Evolutionary conservation across 2,329 filamentous ascomycete genomes (phyloP), one percentile per base, ranked within the genome.

Genomic region (Exophiala oligosperma): DNA sequence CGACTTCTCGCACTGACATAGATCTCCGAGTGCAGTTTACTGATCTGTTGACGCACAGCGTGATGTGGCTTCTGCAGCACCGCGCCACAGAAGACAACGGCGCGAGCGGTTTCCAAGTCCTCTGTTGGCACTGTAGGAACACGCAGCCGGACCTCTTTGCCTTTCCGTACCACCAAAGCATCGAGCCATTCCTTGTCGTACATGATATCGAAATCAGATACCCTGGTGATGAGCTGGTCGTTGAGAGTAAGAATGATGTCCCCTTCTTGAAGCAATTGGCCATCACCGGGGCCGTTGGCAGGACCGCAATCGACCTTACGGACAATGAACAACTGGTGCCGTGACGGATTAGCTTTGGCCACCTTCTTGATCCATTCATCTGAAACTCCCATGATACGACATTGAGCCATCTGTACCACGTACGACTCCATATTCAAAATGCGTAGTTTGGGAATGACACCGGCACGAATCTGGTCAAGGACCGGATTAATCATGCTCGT

Each of bases 311-410:
- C 80, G 60, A 96, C 88, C 77, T 99, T 99, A 68, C 91, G 89
- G 29, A 99, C 91, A 90, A 99, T 97, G 79, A 99, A 99, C 38
- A 99, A 84, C 76, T 99, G 94, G 71, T 99, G 94, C 57, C 92
- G 90, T 51, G 94, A 88, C 40, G 91, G 89, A 73, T 99, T 97
- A 62, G 91, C 91, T 64, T 87, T 81, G 53, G 94, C 88, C 1
- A 97, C 93, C 73, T 91, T 89, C 67, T 90, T 83, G 68, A 99
- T 96, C 94, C 93, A 97, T 62, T 95, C 88, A 68, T 97, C 92
- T 0, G 90, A 91, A 1, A 97, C 91, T 8, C 94, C 94, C 92
- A 99, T 97, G 65, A 97, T 91, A 38, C 92, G 89, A 14, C 91
- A 93, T 76, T 99, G 94, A 40, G 89, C 90, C 93, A 99, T 97